A percentile compares a stretch with the other conserved stretches of the same genome.
Evolutionary conservation across 257 asterid genomes (phyloP).

Genomic region (Solanum gracilifrons): DNA sequence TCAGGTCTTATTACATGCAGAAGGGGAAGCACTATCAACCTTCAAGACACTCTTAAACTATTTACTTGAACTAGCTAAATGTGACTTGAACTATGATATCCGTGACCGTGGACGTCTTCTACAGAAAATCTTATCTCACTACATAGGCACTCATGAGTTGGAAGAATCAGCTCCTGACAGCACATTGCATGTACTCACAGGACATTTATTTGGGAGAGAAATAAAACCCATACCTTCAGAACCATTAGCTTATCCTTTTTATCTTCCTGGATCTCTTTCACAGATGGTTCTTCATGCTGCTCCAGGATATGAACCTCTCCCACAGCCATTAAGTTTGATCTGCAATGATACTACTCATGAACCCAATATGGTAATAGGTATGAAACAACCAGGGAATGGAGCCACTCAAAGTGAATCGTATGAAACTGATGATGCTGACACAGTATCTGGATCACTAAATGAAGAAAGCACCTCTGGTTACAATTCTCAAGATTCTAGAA

Average conservation of each 20-base stretch:
- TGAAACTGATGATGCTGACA: conserved; percentile 45
- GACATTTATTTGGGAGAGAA: conserved; percentile 51
- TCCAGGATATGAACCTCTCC: conserved; percentile 98
- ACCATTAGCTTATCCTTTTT: conserved; percentile 53
- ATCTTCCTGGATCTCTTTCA: conserved; percentile 98
- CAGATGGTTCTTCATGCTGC: conserved; percentile 98
- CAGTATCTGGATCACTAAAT: conserved; percentile 59
- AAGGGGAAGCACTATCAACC: conserved; percentile 37
- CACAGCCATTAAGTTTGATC: conserved; percentile 69
- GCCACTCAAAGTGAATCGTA: conserved; percentile 28
- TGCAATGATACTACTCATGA: conserved; percentile 25
- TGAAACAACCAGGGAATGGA: conserved; percentile 15
- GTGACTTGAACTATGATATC: conserved; percentile 76
- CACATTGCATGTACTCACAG: conserved; percentile 35
- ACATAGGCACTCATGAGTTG: conserved; percentile 21
- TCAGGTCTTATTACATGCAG: conserved; percentile 63
- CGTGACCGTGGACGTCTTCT: conserved; percentile 86
- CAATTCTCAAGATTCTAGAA: conserved; percentile 48
- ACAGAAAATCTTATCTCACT: conserved; percentile 44
- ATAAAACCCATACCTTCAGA: conserved; percentile 32
- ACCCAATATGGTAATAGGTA: conserved; percentile 14
- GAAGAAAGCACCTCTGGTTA: conserved; percentile 70
- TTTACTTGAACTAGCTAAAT: conserved; percentile 77
- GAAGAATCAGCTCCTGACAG: conserved; percentile 32
- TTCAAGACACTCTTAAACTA: conserved; percentile 35